A percentile compares a stretch with the other conserved stretches of the same genome.
phyloP scores from a whole-genome alignment of 768 basidiomycete species.

The Phallus indusiatus region DNA sequence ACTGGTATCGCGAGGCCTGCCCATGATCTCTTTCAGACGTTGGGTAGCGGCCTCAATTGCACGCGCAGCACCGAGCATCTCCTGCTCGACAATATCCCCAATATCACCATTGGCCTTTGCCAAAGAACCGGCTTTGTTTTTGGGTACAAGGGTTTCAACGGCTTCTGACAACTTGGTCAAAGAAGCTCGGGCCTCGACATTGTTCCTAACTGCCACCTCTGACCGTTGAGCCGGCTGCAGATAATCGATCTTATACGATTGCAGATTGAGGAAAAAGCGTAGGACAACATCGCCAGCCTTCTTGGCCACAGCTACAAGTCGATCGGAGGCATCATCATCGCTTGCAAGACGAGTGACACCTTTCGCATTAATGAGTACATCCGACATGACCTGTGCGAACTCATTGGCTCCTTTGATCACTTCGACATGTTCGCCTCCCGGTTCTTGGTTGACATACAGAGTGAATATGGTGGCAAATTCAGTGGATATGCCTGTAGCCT shows the following conservation, averaged over 20 bases:
- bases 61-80: conserved; percentile 87
- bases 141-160: conserved; percentile 79
- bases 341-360: conserved; percentile 89
- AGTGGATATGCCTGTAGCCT: conserved; percentile 86
- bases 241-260: conserved; percentile 89
- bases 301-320: conserved; percentile 78
- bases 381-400: conserved; percentile 85
- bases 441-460: conserved; percentile 76
- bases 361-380: conserved; percentile 89
- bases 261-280: conserved; percentile 89
- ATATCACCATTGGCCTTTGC: conserved; percentile 84
- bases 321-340: conserved; percentile 88
- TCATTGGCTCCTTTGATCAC: conserved; percentile 98
- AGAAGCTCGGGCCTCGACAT: conserved; percentile 70
- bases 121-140: conserved; percentile 63
- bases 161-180: conserved; percentile 79
- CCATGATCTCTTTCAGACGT: conserved; percentile 84
- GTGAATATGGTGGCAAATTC: conserved; percentile 97
- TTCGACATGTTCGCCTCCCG: conserved; percentile 90
- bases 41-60: conserved; percentile 92
- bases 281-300: conserved; percentile 79
- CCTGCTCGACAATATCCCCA: conserved; percentile 91
- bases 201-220: conserved; percentile 84
- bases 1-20: conserved; percentile 78
- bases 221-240: conserved; percentile 66